Base-by-base conservation (phyloP, 352 stramenopile species). In the Globisporangium sylvaticum region DNA sequence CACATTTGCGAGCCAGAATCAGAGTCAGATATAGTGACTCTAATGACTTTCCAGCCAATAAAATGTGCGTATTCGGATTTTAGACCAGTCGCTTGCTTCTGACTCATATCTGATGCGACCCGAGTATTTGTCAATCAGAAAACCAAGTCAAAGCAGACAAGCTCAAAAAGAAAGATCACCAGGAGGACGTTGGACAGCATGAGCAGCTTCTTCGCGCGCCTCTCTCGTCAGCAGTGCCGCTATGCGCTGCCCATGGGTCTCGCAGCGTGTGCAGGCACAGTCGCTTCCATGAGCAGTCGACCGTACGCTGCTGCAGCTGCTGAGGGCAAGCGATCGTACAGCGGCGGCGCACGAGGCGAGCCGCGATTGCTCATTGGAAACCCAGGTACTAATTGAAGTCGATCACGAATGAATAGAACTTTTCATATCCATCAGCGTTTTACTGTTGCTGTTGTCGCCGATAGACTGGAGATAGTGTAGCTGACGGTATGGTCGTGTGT, bases 171-270 rank as follows among this genome's bases (percentile, higher is more conserved):
- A 29, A 12, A 55, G 48, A 55, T 55, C 48, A 31, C 9, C 46
- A 44, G 4, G 37, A 4, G 1, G 10, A 20, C 10, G 10, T 1
- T 5, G 3, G 10, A 2, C 18, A 22, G 10, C 52, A 57, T 57
- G 52, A 57, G 52, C 52, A 34, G 52, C 52, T 57, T 57, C 52
- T 57, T 57, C 52, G 52, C 52, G 52, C 52, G 52, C 22, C 52
- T 37, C 24, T 4, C 52, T 14, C 9, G 4, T 14, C 12, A 29
- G 2, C 39, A 52, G 25, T 25, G 25, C 24, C 52, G 52, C 52
- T 57, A 34, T 22, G 52, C 52, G 24, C 52, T 57, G 3, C 24
- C 52, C 24, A 34, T 57, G 52, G 52, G 52, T 24, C 24, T 57
- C 25, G 14, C 52, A 2, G 52, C 12, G 12, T 57, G 24, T 15